A percentile compares a stretch with the other conserved stretches of the same genome.
phyloP scores from a whole-genome alignment of 2,329 filamentous ascomycete genomes.

The Microdochium bolleyi region DNA sequence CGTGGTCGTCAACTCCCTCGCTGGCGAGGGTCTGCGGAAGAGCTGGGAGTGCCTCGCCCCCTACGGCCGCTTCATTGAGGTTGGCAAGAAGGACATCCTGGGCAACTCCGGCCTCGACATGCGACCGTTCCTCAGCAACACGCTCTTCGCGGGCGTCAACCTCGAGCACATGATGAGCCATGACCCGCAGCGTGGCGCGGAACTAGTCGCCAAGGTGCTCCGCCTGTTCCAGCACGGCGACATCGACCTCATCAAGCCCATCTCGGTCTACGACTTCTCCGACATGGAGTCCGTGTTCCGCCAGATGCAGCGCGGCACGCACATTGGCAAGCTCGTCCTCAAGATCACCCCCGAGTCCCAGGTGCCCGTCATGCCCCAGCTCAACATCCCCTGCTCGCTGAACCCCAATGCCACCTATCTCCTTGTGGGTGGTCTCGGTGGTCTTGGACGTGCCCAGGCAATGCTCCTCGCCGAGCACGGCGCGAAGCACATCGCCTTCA shows the following conservation, averaged over 20 bases:
- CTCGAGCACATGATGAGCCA: neutral
- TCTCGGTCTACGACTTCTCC: neutral
- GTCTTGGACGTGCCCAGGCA: neutral
- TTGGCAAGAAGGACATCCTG: slow-evolving; percentile 16
- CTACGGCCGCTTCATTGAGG: slow-evolving; percentile 19
- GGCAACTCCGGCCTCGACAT: slow-evolving; percentile 23
- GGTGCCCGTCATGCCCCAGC: neutral
- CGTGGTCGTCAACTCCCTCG: slow-evolving; percentile 11
- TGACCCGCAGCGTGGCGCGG: neutral
- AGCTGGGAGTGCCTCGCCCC: slow-evolving; percentile 18
- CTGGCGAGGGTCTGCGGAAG: slow-evolving; percentile 11
- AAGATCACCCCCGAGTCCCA: neutral
- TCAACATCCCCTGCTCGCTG: neutral
- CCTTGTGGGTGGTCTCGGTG: neutral
- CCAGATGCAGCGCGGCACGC: neutral
- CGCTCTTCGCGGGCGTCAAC: neutral
- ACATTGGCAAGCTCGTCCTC: neutral
- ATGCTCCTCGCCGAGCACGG: neutral
- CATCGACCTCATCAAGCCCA: neutral
- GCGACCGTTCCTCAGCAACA: slow-evolving; percentile 16
- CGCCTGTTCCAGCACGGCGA: neutral
- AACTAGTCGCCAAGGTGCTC: neutral
- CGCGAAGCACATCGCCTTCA: neutral
- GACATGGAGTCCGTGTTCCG: neutral
- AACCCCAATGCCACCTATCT: neutral